Percentiles rank a stretch among this genome's conserved stretches.
Evolutionary conservation across 108 stramenopile species (phyloP).

Genomic region (Cyclotella sp.): DNA sequence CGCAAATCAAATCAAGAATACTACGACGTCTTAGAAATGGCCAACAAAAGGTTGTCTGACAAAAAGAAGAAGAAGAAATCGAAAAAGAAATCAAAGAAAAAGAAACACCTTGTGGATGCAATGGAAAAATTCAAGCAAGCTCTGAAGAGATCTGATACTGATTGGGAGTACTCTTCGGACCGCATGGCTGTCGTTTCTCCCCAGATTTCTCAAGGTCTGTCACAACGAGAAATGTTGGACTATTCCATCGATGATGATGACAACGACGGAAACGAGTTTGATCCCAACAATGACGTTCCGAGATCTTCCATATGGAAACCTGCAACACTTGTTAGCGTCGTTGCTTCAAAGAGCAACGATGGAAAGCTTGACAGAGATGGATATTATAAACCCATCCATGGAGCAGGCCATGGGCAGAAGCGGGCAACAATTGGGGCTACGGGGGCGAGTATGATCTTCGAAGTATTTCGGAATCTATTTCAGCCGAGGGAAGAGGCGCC

Average conservation of each 20-base stretch:
- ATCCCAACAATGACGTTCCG: conserved; percentile 33
- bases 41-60: conserved; percentile 22
- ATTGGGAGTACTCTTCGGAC: background rate
- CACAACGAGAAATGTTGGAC: conserved; percentile 2
- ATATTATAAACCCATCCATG: conserved; percentile 30
- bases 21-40: conserved; percentile 47
- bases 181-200: background rate
- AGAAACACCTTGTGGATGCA: conserved; percentile 1
- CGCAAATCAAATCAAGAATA: conserved; percentile 40
- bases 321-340: conserved; percentile 31
- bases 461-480: conserved; percentile 5
- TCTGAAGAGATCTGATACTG: background rate
- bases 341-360: conserved; percentile 23
- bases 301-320: conserved; percentile 38
- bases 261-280: conserved; percentile 17
- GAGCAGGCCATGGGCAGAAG: background rate
- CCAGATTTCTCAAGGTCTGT: conserved; percentile 6
- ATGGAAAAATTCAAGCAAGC: conserved; percentile 6
- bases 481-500: background rate
- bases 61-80: conserved; percentile 17
- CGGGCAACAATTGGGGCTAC: background rate
- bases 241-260: conserved; percentile 16
- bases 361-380: conserved; percentile 39
- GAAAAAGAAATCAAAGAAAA: conserved; percentile 17
- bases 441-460: conserved; percentile 7